These are phyloP conservation scores for Lachnellula cervina DNA, from an alignment of 2,329 filamentous ascomycete genomes.

Conservation along the genomic window DNA sequence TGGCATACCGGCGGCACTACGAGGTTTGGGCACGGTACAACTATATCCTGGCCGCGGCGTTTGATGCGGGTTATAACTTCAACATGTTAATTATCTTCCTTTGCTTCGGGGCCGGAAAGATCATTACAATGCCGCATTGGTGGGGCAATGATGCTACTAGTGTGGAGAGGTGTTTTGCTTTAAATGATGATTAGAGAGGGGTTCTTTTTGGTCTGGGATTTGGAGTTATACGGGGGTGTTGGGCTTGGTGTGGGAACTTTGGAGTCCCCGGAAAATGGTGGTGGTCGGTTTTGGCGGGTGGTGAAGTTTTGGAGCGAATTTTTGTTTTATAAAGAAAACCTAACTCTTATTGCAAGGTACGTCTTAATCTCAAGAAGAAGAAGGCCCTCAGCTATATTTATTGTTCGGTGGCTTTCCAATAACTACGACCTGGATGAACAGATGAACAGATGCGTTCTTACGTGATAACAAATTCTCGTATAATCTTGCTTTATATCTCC, in stretches of 20 bases:
- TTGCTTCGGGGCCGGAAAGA: conserved; percentile 52
- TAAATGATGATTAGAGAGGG: conserved; percentile 26
- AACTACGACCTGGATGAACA: no score
- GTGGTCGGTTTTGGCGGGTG: background rate
- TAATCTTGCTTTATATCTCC: background rate
- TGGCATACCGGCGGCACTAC: conserved; percentile 50
- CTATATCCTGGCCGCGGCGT: conserved; percentile 56
- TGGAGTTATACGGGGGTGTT: background rate
- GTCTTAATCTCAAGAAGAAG: no score
- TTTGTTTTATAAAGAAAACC: no score
- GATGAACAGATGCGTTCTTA: background rate
- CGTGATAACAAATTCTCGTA: background rate
- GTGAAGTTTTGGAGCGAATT: background rate
- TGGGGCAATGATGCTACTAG: conserved; percentile 55
- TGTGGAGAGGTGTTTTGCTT: conserved; percentile 55
- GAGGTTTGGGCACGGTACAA: conserved; percentile 56
- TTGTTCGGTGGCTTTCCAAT: no score
- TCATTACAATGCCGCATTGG: conserved; percentile 57
- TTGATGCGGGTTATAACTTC: conserved; percentile 59
- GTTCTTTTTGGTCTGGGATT: background rate
- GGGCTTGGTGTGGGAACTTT: background rate
- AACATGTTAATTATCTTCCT: conserved; percentile 58
- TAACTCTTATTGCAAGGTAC: no score
- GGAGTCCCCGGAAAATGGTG: no score
- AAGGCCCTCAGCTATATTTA: no score